A percentile compares a stretch with the other conserved stretches of the same genome.
phyloP scores from a whole-genome alignment of 129 eudicot species.

The Flaveria brownii region DNA sequence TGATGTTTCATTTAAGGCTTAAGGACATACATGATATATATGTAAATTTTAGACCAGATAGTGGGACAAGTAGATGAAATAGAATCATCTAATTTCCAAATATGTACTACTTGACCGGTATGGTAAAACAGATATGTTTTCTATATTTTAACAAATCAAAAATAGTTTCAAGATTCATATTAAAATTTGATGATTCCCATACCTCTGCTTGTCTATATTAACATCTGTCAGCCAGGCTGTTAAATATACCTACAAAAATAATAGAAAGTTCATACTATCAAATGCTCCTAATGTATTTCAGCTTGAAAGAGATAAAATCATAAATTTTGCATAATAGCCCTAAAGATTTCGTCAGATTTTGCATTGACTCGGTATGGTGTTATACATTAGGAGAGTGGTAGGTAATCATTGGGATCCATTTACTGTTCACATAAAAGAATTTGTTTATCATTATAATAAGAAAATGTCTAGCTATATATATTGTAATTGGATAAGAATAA shows the following conservation, averaged over 20 bases:
- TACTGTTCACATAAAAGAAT: neutral
- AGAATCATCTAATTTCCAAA: too few species aligned
- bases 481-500: neutral
- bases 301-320: neutral
- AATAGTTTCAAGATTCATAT: constrained; percentile 3
- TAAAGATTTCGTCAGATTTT: neutral
- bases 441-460: neutral
- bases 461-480: neutral
- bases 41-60: neutral
- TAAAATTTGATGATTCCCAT: constrained; percentile 2
- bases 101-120: neutral
- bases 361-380: neutral
- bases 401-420: neutral
- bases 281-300: constrained; percentile 7
- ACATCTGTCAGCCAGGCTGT: constrained; percentile 87
- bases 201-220: constrained; percentile 76
- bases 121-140: constrained; percentile 8
- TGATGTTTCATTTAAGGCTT: neutral
- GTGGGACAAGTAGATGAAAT: neutral
- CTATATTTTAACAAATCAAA: neutral
- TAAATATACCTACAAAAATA: constrained; percentile 60
- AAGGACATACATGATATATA: neutral
- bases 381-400: neutral
- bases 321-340: neutral
- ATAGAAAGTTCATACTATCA: constrained; percentile 14